A percentile compares a stretch with the other conserved stretches of the same genome.
These are phyloP conservation scores for Yamadazyma insecticola DNA, from an alignment of 805 yeast species.

Conservation along the genomic window DNA sequence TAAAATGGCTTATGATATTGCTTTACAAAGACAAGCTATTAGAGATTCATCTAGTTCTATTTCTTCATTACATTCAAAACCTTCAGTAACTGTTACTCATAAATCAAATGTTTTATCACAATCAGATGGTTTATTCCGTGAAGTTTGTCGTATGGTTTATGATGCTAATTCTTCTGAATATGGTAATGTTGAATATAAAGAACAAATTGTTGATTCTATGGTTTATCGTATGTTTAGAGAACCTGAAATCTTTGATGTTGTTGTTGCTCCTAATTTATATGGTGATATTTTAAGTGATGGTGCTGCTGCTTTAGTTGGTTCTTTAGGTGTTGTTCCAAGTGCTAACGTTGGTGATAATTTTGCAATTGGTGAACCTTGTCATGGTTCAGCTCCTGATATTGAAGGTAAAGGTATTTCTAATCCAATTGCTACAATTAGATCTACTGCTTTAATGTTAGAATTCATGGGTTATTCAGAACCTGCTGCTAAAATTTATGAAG, in stretches of 20 bases:
- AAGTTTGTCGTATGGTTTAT: slow-evolving; percentile 64
- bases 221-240: slow-evolving; percentile 98
- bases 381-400: slow-evolving; percentile 98
- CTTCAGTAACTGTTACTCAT: slow-evolving; percentile 88
- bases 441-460: slow-evolving; percentile 94
- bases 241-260: slow-evolving; percentile 95
- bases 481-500: slow-evolving; percentile 87
- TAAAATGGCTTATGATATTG: slow-evolving; percentile 86
- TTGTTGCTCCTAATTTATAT: slow-evolving; percentile 96
- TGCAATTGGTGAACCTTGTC: slow-evolving; percentile 99
- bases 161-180: slow-evolving; percentile 54
- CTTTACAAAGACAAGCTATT: slow-evolving; percentile 80
- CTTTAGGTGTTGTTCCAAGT: slow-evolving; percentile 96
- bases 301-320: slow-evolving; percentile 97
- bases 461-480: slow-evolving; percentile 88
- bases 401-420: slow-evolving; percentile 93
- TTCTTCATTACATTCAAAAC: slow-evolving; percentile 36
- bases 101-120: slow-evolving; percentile 91
- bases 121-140: slow-evolving; percentile 95
- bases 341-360: slow-evolving; percentile 96
- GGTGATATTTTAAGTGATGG: slow-evolving; percentile 97
- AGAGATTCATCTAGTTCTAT: slow-evolving; percentile 46
- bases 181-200: slow-evolving; percentile 65
- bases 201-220: slow-evolving; percentile 99
- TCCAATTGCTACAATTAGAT: slow-evolving; percentile 97